Evolutionary conservation across 176 grass and related monocot species (phyloP).

Genomic region (Phyllostachys edulis): DNA sequence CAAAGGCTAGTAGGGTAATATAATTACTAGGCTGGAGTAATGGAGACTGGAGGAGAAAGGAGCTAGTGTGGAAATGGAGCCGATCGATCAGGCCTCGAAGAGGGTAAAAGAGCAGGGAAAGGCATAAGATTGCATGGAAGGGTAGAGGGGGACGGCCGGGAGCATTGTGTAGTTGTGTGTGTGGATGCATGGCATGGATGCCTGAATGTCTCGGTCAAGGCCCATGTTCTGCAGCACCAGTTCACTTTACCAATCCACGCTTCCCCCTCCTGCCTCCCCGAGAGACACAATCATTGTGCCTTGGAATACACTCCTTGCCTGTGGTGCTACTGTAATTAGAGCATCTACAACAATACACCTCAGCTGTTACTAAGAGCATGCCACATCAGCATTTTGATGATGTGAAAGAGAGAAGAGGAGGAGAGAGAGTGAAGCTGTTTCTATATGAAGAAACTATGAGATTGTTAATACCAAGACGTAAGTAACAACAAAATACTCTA

Average conservation of each 20-base stretch:
- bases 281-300: constrained; percentile 94
- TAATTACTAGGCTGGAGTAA: constrained; percentile 70
- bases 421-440: no score
- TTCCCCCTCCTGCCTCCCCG: constrained; percentile 72
- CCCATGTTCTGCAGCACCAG: constrained; percentile 59
- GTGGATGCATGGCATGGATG: no score
- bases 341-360: no score
- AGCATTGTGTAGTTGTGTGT: not conserved
- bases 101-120: constrained; percentile 25
- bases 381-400: no score
- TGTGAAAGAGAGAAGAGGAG: no score
- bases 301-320: constrained; percentile 89
- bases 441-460: no score
- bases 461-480: no score
- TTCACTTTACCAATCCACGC: constrained; percentile 82
- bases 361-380: no score
- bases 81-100: constrained; percentile 47
- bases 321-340: not conserved
- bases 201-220: constrained; percentile 60
- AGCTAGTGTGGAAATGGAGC: constrained; percentile 52
- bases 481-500: no score
- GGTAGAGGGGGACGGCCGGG: constrained; percentile 43
- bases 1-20: constrained; percentile 79
- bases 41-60: constrained; percentile 47
- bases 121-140: constrained; percentile 45